Evolutionary conservation across 2,329 filamentous ascomycete genomes (phyloP).

Genomic region (Mollisia scopiformis): DNA sequence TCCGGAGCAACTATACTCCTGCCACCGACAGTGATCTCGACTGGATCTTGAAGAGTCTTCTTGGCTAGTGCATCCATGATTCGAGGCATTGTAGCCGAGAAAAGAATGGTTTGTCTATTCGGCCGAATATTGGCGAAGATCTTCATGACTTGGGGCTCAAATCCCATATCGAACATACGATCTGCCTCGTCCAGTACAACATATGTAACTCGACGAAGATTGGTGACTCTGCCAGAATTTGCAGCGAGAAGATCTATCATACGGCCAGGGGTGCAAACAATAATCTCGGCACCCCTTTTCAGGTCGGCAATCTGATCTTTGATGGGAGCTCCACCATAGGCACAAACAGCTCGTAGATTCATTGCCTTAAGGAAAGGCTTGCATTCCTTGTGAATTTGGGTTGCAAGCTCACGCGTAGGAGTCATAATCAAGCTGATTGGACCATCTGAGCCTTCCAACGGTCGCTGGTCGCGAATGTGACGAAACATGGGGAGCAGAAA

Average conservation of each 20-base stretch:
- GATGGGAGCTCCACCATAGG: constrained; percentile 93
- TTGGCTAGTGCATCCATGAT: constrained; percentile 91
- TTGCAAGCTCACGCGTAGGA: constrained; percentile 89
- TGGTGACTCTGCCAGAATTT: constrained; percentile 93
- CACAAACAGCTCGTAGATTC: constrained; percentile 83
- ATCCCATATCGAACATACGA: constrained; percentile 99
- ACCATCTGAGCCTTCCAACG: constrained; percentile 81
- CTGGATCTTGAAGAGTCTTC: constrained; percentile 81
- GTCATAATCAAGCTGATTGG: constrained; percentile 90
- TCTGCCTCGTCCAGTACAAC: constrained; percentile 97
- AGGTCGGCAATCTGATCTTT: constrained; percentile 97
- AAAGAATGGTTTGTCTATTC: constrained; percentile 90
- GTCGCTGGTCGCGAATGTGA: constrained; percentile 92
- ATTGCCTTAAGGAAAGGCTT: constrained; percentile 91
- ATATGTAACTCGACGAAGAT: constrained; percentile 86
- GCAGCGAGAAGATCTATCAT: constrained; percentile 94
- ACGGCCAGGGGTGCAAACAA: constrained; percentile 92
- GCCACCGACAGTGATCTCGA: constrained; percentile 92
- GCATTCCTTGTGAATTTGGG: constrained; percentile 92
- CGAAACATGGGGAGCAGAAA: constrained; percentile 97
- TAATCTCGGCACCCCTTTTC: constrained; percentile 92
- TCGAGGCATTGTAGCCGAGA: constrained; percentile 93
- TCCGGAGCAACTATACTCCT: constrained; percentile 84
- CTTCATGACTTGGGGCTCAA: constrained; percentile 97
- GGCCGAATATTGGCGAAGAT: constrained; percentile 91